Base-by-base conservation (phyloP, 2,329 filamentous ascomycete genomes). In the Bisporella sp. region DNA sequence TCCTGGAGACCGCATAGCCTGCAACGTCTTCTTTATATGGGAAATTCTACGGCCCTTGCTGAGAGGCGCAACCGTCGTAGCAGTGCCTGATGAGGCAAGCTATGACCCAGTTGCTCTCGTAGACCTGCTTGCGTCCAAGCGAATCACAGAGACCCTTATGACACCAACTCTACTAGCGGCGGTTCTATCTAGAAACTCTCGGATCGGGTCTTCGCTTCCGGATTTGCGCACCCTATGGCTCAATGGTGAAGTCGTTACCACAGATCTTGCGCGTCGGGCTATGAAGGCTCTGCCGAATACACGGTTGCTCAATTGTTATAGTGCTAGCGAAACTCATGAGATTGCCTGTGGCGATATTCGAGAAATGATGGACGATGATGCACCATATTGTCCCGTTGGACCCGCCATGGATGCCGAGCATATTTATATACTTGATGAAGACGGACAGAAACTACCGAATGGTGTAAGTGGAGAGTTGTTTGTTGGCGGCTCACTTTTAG, bases 1-100 rank as follows among this genome's bases (percentile, higher is more conserved):
- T 13, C 83, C 82, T 0, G 86, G 86, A 12, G 87, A 90, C 58
- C 79, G 87, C 5, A 86, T 91, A 8, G 87, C 87, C n/a, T 91
- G 87, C 70, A 92, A 91, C 71, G 87, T 91, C 52, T 92, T 91
- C 67, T 92, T 92, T 64, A 76, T 91, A 44, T 92, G 87, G 87
- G 87, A 92, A 65, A 90, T 91, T 50, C 67, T 92, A 49, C 84
- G 87, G 5, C 87, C 87, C 6, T 72, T 92, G 42, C 65, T 92
- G 49, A 78, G 87, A 49, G 87, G 87, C 58, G 87, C 86, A 3
- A 89, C 87, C 0, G 84, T 88, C 4, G 78, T 90, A 28, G 79
- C 84, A 4, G 81, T 91, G 12, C 85, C 87, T 1, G 87, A 92
- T 59, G 81, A 87, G 58, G 78, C 76, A 35, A 90, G 86, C 68